Percentiles rank a stretch among this genome's conserved stretches.
phyloP scores from a whole-genome alignment of 1,284 basidiomycete species.

The Ceratorhiza oryzae-sativae region DNA sequence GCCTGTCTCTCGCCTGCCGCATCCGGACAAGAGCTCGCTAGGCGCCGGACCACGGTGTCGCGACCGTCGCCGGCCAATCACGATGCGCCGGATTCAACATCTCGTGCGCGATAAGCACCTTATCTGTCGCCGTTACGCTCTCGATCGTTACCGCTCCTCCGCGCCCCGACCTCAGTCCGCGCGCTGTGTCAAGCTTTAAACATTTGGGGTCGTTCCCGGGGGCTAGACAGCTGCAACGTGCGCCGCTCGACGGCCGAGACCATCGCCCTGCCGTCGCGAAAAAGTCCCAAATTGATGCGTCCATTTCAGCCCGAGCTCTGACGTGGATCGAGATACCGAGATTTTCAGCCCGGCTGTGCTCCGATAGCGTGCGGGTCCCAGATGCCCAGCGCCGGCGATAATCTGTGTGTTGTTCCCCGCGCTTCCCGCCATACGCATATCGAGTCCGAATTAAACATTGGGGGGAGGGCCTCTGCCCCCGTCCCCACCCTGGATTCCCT shows the following conservation, averaged over 20 bases:
- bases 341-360: not conserved
- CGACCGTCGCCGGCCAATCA: not conserved
- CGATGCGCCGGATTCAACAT: not conserved
- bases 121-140: not conserved
- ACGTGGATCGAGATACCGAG: not conserved
- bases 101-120: not conserved
- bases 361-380: not conserved
- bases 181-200: constrained; percentile 35
- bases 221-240: constrained; percentile 12
- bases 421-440: not conserved
- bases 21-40: not conserved
- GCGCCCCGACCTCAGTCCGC: constrained; percentile 32
- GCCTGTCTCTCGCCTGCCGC: no score
- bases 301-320: not conserved
- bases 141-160: not conserved
- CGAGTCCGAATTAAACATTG: constrained; percentile 19
- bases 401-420: not conserved
- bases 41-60: not conserved
- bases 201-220: constrained; percentile 29
- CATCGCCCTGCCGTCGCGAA: no score
- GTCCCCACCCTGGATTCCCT: constrained; percentile 22
- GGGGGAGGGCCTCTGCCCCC: not conserved
- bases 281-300: not conserved
- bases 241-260: not conserved
- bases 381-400: not conserved